Base-by-base conservation (phyloP, 2,329 filamentous ascomycete species). In the Pseudogymnoascus sp. region DNA sequence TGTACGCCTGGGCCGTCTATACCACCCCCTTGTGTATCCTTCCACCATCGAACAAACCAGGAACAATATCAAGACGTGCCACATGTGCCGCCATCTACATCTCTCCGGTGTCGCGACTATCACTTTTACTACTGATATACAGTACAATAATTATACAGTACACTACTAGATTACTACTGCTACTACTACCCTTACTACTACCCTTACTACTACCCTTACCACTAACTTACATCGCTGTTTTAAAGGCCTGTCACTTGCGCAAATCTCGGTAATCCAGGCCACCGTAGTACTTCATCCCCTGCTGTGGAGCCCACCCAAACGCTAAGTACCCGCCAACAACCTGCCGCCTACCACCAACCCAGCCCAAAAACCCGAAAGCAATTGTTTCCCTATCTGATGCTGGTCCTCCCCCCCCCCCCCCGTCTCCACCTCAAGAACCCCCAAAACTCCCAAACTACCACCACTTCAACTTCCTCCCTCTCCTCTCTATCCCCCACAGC, bases 371-470 rank as follows among this genome's bases (percentile, higher is more conserved):
- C 38, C 44, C 14, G 44, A 50, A 50, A 50, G 44, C 23, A 50
- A 50, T 50, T 50, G 44, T 50, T 50, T 50, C 44, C 44, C 44
- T 50, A 50, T 50, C 44, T 50, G 44, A 50, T 50, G 23, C 44
- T 44, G 21, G 21, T 21, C 21, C 16, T 11, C 21, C 23, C 44
- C n/a, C 44, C 44, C n/a, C 21, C 18, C 42, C 42, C 44, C 44
- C 44, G 23, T 28, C 44, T 50, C 44, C 44, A 50, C 44, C 44
- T 50, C 44, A 6, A 28, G 12, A 50, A 28, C 44, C 23, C 23
- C 44, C 21, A 25, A 28, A 50, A 50, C 14, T 14, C 44, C 23
- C 12, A 50, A 50, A 16, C 5, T 18, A 16, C 14, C 8, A 42
- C 38, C 11, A 44, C 40, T 7, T 44, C 40, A 44, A 16, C 44